These are phyloP conservation scores for Trichophaea hybrida DNA, from an alignment of 2,329 filamentous ascomycete genomes.

Conservation along the genomic window DNA sequence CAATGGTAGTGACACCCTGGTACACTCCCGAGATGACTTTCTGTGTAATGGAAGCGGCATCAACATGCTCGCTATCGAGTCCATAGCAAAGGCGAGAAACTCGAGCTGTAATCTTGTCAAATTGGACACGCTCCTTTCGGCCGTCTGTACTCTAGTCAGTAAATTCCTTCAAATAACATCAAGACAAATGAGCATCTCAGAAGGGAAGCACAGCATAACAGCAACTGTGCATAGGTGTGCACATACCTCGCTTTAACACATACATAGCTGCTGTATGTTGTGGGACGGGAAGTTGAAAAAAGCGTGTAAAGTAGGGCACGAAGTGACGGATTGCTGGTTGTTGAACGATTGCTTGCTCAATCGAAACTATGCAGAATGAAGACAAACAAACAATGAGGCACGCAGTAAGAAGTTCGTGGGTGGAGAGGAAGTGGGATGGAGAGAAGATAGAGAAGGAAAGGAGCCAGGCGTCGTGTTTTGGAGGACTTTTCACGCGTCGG, in stretches of 20 bases:
- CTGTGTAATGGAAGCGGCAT: slow-evolving; percentile 94
- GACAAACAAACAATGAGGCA: not conserved
- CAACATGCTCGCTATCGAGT: slow-evolving; percentile 86
- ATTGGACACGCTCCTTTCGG: slow-evolving; percentile 98
- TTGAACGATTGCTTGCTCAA: not conserved
- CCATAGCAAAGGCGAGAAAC: slow-evolving; percentile 96
- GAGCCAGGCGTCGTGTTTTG: slow-evolving; percentile 1
- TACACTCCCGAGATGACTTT: slow-evolving; percentile 99
- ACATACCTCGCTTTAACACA: slow-evolving; percentile 48
- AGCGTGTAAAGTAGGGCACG: not conserved
- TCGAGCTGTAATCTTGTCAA: slow-evolving; percentile 99
- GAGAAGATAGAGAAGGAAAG: not conserved
- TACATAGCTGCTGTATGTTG: slow-evolving; percentile 36
- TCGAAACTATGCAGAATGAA: not conserved
- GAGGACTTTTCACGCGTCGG: slow-evolving; percentile 2
- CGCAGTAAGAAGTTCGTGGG: not conserved
- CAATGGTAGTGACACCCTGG: slow-evolving; percentile 89
- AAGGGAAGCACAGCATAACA: not conserved
- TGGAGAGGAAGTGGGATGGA: not conserved
- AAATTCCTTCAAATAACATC: not conserved
- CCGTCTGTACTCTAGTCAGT: slow-evolving; percentile 49
- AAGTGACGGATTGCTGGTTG: not conserved
- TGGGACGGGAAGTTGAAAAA: not conserved
- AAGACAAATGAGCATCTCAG: no score
- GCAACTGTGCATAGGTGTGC: not conserved